Base-by-base conservation (phyloP, 78 protist genomes). In the slime mould (Dictyostelium discoideum) region DNA sequence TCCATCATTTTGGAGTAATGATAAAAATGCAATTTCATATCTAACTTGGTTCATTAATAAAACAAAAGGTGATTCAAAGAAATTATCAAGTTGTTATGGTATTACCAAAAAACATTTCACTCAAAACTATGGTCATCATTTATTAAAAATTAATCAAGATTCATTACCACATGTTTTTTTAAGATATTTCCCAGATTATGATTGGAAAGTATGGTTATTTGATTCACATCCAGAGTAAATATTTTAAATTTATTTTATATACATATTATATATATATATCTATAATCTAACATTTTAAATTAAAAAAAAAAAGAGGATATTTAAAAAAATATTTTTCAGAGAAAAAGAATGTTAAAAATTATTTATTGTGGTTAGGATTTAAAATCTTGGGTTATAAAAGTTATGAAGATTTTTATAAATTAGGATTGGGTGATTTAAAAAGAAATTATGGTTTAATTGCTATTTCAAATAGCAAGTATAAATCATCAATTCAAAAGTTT, bases 171-270 rank as follows among this genome's bases (percentile, higher is more conserved):
- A 20, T 7, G 60, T 80, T 32, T 63, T 90, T 9, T 0, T 0
- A 7, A 24, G 10, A 14, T 29, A 67, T 39, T 90, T 48, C 26
- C 87, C 87, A 16, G 65, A 90, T 3, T 14, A 67, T 44, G 18
- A 69, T 69, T 90, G 95, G 95, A 90, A 90, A 26, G 60, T 84
- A 20, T 90, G 95, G 95, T n/a, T 90, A 46, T 90, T 90, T 48
- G 87, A 82, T 32, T 20, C 18, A 5, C 11, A 4, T 1, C 77
- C 69, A 26, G 63, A 81, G 44, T 50, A 57, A 46, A 16, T 54
- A 37, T 16, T 14, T 13, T 14, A 16, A 54, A 0, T 5, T 46
- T 6, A 46, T 46, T 5, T 5, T 42, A 42, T 46, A 46, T 10
- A 46, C 9, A 46, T 46, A 46, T 46, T 42, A 5, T 42, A 42